These are phyloP conservation scores for Yarrowia yakushimensis DNA, from an alignment of 805 yeast species.

Conservation along the genomic window DNA sequence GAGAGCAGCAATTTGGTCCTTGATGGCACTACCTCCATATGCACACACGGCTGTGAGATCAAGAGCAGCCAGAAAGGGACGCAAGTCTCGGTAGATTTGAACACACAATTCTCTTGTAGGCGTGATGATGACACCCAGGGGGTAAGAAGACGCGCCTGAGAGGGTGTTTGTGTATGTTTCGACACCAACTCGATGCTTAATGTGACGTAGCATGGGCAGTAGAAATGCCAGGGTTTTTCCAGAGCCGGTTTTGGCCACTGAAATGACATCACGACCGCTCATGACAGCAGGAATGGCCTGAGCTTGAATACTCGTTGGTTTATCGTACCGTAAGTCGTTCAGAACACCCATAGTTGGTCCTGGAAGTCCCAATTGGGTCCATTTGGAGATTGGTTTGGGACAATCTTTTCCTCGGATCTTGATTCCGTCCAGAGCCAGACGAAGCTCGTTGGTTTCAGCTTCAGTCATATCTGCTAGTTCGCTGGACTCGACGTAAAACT, in stretches of 20 bases:
- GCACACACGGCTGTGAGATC: conserved; percentile 65
- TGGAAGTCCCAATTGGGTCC: conserved; percentile 82
- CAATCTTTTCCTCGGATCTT: conserved; percentile 56
- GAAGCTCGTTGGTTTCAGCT: conserved; percentile 54
- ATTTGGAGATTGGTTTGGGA: conserved; percentile 64
- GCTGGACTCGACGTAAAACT: conserved; percentile 59
- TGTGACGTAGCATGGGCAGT: conserved; percentile 79
- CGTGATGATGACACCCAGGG: conserved; percentile 72
- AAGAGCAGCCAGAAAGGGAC: conserved; percentile 52
- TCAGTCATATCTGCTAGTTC: conserved; percentile 48
- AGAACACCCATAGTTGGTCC: conserved; percentile 53
- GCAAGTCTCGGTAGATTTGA: conserved; percentile 71
- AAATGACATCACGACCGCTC: conserved; percentile 87
- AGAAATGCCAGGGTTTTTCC: conserved; percentile 91
- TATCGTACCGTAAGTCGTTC: conserved; percentile 48
- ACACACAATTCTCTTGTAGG: conserved; percentile 92
- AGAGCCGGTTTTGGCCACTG: conserved; percentile 94
- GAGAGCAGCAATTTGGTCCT: conserved; percentile 73
- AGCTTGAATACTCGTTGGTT: conserved; percentile 85
- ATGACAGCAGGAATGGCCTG: conserved; percentile 88
- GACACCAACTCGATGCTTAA: conserved; percentile 46
- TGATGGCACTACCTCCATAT: conserved; percentile 85
- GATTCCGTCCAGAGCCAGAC: conserved; percentile 60
- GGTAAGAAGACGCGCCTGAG: conserved; percentile 53
- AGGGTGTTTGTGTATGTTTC: conserved; percentile 46